These are phyloP conservation scores for Penicillium cataractarum DNA, from an alignment of 495 filamentous ascomycete species.

Conservation along the genomic window DNA sequence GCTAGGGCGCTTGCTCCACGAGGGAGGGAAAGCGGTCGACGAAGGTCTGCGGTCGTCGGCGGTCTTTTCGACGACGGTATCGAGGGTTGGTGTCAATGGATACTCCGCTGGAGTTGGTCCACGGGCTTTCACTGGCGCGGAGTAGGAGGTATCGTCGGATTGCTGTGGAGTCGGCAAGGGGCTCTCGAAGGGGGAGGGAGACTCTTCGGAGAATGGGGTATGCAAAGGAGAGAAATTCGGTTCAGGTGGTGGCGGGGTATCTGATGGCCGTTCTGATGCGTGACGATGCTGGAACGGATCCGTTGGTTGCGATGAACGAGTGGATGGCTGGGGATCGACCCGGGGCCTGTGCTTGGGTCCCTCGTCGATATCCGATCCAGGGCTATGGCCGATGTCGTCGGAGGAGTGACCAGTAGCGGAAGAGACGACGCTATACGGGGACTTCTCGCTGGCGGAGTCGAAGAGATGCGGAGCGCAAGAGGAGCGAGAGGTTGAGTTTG, in stretches of 20 bases:
- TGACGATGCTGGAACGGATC: slow-evolving; percentile 16
- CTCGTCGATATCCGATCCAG: slow-evolving; percentile 12
- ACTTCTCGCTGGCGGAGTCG: slow-evolving; percentile 31
- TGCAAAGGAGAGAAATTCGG: slow-evolving; percentile 22
- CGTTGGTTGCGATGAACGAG: slow-evolving; percentile 13
- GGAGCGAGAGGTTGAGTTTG: slow-evolving; percentile 28
- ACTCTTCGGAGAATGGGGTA: slow-evolving; percentile 31
- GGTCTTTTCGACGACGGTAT: slow-evolving; percentile 36
- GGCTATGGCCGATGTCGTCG: slow-evolving; percentile 16
- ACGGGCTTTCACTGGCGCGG: slow-evolving; percentile 19
- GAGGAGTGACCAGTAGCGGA: slow-evolving; percentile 21
- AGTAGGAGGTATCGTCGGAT: slow-evolving; percentile 30
- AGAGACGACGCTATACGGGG: slow-evolving; percentile 29
- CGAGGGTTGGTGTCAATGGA: slow-evolving; percentile 38
- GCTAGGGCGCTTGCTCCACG: slow-evolving; percentile 43
- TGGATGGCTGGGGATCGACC: slow-evolving; percentile 13
- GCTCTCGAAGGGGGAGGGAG: slow-evolving; percentile 25
- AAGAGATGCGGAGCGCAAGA: slow-evolving; percentile 23
- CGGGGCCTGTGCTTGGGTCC: slow-evolving; percentile 11
- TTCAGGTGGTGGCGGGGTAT: slow-evolving; percentile 23
- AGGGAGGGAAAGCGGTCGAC: slow-evolving; percentile 23
- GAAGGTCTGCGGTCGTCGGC: slow-evolving; percentile 23
- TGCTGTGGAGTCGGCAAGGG: slow-evolving; percentile 31
- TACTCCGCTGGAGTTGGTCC: slow-evolving; percentile 21
- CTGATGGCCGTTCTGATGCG: slow-evolving; percentile 9